Conservation (phyloP, 176 grass and related monocot species). For the Canna indica region DNA sequence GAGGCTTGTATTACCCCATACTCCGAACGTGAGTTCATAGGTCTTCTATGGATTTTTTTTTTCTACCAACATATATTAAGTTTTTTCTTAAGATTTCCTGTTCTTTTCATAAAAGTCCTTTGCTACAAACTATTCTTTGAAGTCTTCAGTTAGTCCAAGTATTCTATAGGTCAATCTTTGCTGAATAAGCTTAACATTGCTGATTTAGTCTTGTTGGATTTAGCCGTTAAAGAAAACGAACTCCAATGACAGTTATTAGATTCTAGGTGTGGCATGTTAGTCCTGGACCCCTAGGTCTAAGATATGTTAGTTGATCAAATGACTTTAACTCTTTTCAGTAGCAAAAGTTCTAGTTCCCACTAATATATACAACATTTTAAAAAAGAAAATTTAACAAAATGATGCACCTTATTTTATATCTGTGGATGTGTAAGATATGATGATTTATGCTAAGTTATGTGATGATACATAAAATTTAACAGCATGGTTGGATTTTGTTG, state of each 20-base stretch:
- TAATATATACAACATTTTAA: no score
- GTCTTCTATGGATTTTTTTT: not conserved
- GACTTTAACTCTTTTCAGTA: no score
- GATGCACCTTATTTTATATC: not conserved
- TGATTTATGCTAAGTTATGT: no score
- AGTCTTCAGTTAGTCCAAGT: not conserved
- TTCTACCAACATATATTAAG: not conserved
- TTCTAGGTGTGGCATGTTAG: no score
- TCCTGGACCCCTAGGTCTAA: no score
- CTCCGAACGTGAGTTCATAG: not conserved
- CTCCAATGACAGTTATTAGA: no score
- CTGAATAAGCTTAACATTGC: not conserved
- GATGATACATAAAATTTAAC: no score
- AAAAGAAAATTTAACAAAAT: not conserved
- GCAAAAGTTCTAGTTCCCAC: no score
- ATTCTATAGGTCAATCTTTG: not conserved
- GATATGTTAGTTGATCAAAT: no score
- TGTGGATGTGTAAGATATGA: not conserved
- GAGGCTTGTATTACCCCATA: constrained; percentile 3
- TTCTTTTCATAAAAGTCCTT: not conserved
- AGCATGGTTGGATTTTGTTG: no score
- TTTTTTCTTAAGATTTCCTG: not conserved
- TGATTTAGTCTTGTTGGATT: no score
- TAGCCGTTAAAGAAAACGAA: no score
- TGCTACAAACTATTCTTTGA: not conserved